Conservation (phyloP, 768 basidiomycete species). For the Termitomyces sp. region DNA sequence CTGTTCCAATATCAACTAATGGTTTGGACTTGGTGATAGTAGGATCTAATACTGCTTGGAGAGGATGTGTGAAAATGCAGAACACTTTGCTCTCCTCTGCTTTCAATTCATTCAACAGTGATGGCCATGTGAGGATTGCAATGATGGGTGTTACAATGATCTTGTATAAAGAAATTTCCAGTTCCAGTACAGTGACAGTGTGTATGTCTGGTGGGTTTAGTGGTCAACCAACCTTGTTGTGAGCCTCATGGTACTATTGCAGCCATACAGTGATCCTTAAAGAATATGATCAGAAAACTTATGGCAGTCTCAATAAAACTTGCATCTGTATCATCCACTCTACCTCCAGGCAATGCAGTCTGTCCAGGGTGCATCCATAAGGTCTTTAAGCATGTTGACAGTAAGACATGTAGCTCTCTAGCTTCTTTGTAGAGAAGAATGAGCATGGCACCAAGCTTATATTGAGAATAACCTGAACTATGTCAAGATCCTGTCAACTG, state of each 20-base stretch:
- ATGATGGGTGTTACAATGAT: slow-evolving; percentile 80
- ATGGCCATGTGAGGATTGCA: slow-evolving; percentile 56
- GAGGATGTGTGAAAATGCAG: slow-evolving; percentile 76
- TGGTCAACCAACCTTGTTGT: slow-evolving; percentile 80
- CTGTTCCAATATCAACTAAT: slow-evolving; percentile 56
- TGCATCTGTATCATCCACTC: slow-evolving; percentile 62
- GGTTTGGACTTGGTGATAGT: slow-evolving; percentile 38
- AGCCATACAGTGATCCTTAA: background rate
- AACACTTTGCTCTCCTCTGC: slow-evolving; percentile 71
- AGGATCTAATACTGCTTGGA: slow-evolving; percentile 70
- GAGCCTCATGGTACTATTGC: slow-evolving; percentile 72
- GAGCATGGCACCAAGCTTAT: slow-evolving; percentile 71
- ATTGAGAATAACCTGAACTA: slow-evolving; percentile 30
- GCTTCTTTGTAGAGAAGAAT: slow-evolving; percentile 75
- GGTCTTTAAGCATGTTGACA: slow-evolving; percentile 81
- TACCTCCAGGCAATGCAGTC: slow-evolving; percentile 83
- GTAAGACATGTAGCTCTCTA: slow-evolving; percentile 65
- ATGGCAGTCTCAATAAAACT: slow-evolving; percentile 74
- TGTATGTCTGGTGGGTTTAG: slow-evolving; percentile 53
- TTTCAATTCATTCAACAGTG: slow-evolving; percentile 47
- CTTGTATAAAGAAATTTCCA: slow-evolving; percentile 63
- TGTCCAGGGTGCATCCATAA: slow-evolving; percentile 77
- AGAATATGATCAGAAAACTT: slow-evolving; percentile 2
- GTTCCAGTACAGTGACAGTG: slow-evolving; percentile 59
- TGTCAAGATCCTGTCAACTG: slow-evolving; percentile 14